A percentile compares a stretch with the other conserved stretches of the same genome.
Conservation (phyloP, 495 filamentous ascomycete species). For the Penicillium paxilli region DNA sequence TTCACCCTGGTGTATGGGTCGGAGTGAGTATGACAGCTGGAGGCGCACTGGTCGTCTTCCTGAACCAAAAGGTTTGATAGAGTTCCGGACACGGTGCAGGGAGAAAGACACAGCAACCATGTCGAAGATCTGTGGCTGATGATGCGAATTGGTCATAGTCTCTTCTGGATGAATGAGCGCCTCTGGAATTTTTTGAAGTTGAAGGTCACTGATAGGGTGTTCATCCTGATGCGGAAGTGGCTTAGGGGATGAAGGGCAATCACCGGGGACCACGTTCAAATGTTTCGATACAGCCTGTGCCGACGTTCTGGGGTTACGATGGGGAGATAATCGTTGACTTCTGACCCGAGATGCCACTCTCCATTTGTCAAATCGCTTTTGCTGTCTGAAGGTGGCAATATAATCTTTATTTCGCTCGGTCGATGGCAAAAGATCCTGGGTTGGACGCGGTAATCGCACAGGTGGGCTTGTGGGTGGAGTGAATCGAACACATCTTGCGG, state of each 20-base stretch:
- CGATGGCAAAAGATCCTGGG: constrained; percentile 5
- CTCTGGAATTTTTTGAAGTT: background rate
- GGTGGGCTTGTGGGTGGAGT: constrained; percentile 4
- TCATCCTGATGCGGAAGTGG: background rate
- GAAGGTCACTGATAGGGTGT: background rate
- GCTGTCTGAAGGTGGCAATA: constrained; percentile 9
- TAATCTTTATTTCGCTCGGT: constrained; percentile 17
- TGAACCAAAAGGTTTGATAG: background rate
- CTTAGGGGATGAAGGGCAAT: constrained; percentile 3
- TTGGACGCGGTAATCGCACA: background rate
- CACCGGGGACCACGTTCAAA: constrained; percentile 1
- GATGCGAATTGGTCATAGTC: background rate
- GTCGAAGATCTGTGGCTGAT: background rate
- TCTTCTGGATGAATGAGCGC: background rate
- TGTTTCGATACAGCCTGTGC: background rate
- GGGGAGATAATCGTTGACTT: constrained; percentile 6
- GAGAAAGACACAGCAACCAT: constrained; percentile 16
- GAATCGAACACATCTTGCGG: constrained; percentile 18
- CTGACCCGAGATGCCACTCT: constrained; percentile 5
- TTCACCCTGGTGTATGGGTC: constrained; percentile 1
- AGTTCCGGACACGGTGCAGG: constrained; percentile 9
- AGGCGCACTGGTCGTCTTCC: background rate
- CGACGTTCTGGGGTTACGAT: constrained; percentile 5
- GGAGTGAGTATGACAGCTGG: background rate
- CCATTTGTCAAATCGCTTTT: constrained; percentile 23